Percentiles rank a stretch among this genome's conserved stretches.
Evolutionary conservation across 257 asterid genomes (phyloP).

Genomic region (Gentiana straminea): DNA sequence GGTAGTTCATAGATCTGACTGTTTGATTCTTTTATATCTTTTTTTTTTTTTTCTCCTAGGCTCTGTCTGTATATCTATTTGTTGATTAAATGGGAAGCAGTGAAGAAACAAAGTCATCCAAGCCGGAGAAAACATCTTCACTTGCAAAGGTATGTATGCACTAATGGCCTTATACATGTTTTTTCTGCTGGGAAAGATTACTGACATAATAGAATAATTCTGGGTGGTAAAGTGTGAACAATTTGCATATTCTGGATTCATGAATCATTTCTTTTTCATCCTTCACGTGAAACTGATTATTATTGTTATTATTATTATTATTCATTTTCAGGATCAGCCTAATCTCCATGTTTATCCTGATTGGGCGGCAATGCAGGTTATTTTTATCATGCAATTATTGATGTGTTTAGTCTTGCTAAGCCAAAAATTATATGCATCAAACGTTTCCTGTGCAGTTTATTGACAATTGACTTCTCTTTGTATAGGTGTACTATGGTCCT

Average conservation of each 20-base stretch:
- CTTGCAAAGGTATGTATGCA: conserved; percentile 54
- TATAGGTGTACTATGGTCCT: conserved; percentile 87
- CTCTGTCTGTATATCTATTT: no score
- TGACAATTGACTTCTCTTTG: conserved; percentile 7
- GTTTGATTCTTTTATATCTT: no score
- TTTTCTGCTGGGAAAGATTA: not conserved
- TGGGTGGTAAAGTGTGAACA: not conserved
- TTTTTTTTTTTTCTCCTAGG: no score
- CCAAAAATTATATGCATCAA: no score
- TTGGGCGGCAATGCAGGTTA: conserved; percentile 97
- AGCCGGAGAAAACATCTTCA: conserved; percentile 53
- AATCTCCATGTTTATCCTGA: conserved; percentile 71
- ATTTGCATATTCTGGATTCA: not conserved
- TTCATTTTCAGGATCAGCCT: conserved; percentile 63
- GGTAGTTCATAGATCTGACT: no score
- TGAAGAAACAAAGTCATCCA: conserved; percentile 56
- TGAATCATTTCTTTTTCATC: not conserved
- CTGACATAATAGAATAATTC: not conserved
- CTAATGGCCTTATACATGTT: not conserved
- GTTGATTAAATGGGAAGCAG: conserved; percentile 50
- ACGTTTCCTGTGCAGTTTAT: not conserved
- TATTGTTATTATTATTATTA: conserved; percentile 6
- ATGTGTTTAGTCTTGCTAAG: no score
- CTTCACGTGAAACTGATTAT: not conserved
- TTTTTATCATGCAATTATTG: not conserved